phyloP scores from a whole-genome alignment of 352 stramenopile genomes.

The Phytophthora fragariae region DNA sequence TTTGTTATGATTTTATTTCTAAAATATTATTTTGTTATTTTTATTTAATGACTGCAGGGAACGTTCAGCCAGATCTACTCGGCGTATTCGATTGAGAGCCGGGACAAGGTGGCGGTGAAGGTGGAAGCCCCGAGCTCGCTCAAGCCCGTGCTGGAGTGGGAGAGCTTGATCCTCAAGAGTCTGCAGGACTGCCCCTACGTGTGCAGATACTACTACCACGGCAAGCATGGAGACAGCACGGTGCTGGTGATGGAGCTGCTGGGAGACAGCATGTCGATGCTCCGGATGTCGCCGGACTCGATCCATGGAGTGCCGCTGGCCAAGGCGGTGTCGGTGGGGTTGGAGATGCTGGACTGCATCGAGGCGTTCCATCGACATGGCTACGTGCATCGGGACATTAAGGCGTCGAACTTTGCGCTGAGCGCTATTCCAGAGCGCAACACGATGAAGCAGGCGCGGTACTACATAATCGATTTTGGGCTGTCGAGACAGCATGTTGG shows the following conservation, averaged over 20 bases:
- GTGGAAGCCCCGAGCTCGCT: conserved; percentile 87
- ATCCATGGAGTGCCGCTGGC: conserved; percentile 80
- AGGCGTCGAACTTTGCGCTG: conserved; percentile 90
- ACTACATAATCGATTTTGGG: conserved; percentile 89
- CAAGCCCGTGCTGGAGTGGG: conserved; percentile 91
- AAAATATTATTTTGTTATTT: conserved; percentile 6
- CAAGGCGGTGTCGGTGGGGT: conserved; percentile 74
- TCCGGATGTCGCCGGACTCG: conserved; percentile 79
- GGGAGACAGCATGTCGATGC: conserved; percentile 90
- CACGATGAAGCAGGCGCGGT: conserved; percentile 56
- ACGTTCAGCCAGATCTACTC: conserved; percentile 93
- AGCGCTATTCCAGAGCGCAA: conserved; percentile 51
- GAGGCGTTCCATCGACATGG: conserved; percentile 87
- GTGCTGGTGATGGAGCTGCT: conserved; percentile 91
- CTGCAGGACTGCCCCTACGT: conserved; percentile 86
- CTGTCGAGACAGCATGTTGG: conserved; percentile 80
- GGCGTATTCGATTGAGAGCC: conserved; percentile 78
- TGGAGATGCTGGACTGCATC: conserved; percentile 91
- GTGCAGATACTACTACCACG: conserved; percentile 87
- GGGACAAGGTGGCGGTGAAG: conserved; percentile 85
- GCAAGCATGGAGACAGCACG: conserved; percentile 86
- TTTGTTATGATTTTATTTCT: background rate
- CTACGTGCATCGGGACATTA: conserved; percentile 91
- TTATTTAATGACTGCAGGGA: conserved; percentile 44
- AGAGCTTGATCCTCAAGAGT: conserved; percentile 88